Evolutionary conservation across 768 basidiomycete genomes (phyloP), one percentile per base, ranked within the genome.

Genomic region (Exidia glandulosa): DNA sequence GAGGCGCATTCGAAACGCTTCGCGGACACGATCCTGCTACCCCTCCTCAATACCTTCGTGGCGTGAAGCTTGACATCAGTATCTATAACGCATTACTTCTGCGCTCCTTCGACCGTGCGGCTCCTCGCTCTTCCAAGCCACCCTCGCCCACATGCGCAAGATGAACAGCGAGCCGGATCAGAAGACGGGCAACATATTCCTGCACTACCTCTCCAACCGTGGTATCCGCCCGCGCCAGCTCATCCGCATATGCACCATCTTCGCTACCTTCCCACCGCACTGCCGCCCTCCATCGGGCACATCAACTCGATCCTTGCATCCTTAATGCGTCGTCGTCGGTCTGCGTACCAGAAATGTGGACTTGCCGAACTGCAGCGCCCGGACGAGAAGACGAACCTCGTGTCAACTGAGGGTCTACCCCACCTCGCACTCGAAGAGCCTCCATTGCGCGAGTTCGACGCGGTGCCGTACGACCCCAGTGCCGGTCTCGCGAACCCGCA

Each of bases 301-400:
- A 68, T 88, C 52, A 81, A 87, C 59, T 69, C 77, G 52, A 70
- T 87, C 32, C 68, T 88, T 59, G 75, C 77, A 32, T 73, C 75
- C 33, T 69, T 84, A 31, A 65, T 87, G 57, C 81, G 79, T 27
- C 70, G 71, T 32, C 81, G 87, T 64, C 82, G 79, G 67, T 72
- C 71, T 33, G 64, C 69, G n/a, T 63, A 73, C 45, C 69, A 58
- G 27, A 64, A 57, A n/a, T n/a, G n/a, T 45, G 62, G 60, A 19
- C 54, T 27, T 34, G 32, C 29, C 58, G 56, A 73, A 47, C 59
- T n/a, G n/a, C n/a, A n/a, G n/a, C n/a, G n/a, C n/a, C n/a, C n/a
- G n/a, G n/a, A n/a, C n/a, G n/a, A n/a, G n/a, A n/a, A n/a, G n/a
- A n/a, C 37, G 29, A 41, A 33, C 12, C 36, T 14, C 23, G n/a